A percentile compares a stretch with the other conserved stretches of the same genome.
These are phyloP conservation scores for Marasmius fiardii DNA, from an alignment of 1,284 basidiomycete species.

Conservation along the genomic window DNA sequence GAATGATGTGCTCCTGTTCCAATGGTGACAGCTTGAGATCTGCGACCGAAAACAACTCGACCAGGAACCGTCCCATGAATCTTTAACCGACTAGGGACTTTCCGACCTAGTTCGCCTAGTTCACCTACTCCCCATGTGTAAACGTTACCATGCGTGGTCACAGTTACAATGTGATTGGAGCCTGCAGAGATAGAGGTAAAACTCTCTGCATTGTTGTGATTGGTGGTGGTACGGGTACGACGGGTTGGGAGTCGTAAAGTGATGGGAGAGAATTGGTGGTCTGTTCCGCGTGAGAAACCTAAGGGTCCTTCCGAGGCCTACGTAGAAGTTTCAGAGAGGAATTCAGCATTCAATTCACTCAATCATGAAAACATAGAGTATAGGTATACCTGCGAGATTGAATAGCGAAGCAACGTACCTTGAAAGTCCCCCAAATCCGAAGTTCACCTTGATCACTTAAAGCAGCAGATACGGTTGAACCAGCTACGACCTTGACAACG, in stretches of 20 bases:
- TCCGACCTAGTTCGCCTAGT: constrained; percentile 72
- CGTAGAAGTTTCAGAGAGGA: too few relatives aligned
- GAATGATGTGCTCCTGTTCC: constrained; percentile 73
- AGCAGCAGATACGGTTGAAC: constrained; percentile 72
- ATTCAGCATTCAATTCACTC: too few relatives aligned
- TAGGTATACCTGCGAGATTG: not conserved
- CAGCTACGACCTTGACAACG: constrained; percentile 69
- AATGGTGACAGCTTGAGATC: constrained; percentile 63
- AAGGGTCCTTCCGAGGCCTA: constrained; percentile 67
- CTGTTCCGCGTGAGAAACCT: constrained; percentile 59
- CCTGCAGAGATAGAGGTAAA: constrained; percentile 60
- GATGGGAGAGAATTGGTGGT: constrained; percentile 50
- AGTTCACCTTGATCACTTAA: constrained; percentile 67
- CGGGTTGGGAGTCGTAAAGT: constrained; percentile 52
- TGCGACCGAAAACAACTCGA: constrained; percentile 52
- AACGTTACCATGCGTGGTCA: constrained; percentile 70
- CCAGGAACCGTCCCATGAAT: constrained; percentile 69
- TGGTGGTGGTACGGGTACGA: too few relatives aligned
- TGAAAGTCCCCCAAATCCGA: constrained; percentile 80
- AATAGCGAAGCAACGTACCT: constrained; percentile 43
- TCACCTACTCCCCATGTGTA: constrained; percentile 78
- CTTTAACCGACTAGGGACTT: constrained; percentile 67
- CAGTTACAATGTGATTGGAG: constrained; percentile 73
- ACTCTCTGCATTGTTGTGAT: constrained; percentile 58
- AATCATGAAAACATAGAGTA: constrained; percentile 5